Conservation (phyloP, 192 early-diverging fungal genomes). For the Glomus cerebriforme region DNA sequence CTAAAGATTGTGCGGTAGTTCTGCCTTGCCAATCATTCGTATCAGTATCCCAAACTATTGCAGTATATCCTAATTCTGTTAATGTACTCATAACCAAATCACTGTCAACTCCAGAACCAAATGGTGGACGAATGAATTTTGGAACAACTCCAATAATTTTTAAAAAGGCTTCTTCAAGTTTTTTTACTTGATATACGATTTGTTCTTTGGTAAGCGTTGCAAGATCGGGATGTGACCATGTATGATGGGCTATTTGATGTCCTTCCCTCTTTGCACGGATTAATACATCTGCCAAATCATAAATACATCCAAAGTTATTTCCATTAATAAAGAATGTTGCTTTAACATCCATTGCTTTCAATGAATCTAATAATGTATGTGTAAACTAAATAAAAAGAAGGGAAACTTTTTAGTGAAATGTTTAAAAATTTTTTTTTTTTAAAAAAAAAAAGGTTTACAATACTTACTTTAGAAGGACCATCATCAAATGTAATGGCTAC, state of each 20-base stretch:
- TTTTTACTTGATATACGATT: constrained; percentile 40
- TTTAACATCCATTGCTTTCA: constrained; percentile 34
- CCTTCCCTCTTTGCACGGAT: constrained; percentile 48
- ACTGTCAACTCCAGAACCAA: not conserved
- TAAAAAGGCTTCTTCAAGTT: constrained; percentile 45
- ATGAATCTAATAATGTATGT: constrained; percentile 32
- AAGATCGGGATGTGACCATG: constrained; percentile 51
- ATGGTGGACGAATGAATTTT: not conserved
- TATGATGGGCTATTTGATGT: constrained; percentile 62
- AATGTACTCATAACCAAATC: not conserved
- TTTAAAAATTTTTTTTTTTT: too few relatives aligned
- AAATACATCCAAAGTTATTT: constrained; percentile 32
- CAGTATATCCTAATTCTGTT: not conserved
- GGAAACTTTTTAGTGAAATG: not conserved
- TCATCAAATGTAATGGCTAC: too few relatives aligned
- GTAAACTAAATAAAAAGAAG: constrained; percentile 23
- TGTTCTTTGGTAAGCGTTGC: constrained; percentile 35
- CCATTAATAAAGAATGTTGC: constrained; percentile 45
- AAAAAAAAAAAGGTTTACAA: too few relatives aligned
- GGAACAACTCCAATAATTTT: constrained; percentile 8
- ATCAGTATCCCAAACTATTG: not conserved
- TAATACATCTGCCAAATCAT: constrained; percentile 30
- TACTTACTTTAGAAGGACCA: too few relatives aligned
- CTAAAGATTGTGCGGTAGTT: not conserved
- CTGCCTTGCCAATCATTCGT: not conserved